These are phyloP conservation scores for Daldinia sp. DNA, from an alignment of 2,329 filamentous ascomycete species.

Conservation along the genomic window DNA sequence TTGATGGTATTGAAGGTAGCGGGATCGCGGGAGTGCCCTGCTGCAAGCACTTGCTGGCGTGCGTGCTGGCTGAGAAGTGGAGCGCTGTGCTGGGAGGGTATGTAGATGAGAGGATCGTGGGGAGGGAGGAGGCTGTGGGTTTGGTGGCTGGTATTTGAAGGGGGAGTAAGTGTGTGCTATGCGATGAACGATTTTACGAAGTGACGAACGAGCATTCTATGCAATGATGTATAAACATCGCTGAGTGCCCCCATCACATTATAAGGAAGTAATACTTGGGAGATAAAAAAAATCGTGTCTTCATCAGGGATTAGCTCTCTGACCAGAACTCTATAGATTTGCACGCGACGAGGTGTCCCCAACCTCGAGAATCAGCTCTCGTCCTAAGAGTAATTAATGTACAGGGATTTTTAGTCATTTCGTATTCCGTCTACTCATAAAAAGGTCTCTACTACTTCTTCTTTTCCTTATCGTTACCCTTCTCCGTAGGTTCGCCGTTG, in stretches of 20 bases:
- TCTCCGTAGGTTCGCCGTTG: slow-evolving; percentile 53
- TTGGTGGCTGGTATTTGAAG: slow-evolving; percentile 64
- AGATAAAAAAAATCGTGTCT: slow-evolving; percentile 21
- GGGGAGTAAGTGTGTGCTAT: not conserved
- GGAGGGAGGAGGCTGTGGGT: slow-evolving; percentile 78
- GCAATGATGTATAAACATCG: not conserved
- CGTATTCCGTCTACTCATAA: slow-evolving; percentile 30
- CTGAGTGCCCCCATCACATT: not conserved
- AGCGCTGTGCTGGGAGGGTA: slow-evolving; percentile 65
- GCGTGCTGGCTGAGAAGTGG: slow-evolving; percentile 78
- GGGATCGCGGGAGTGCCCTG: slow-evolving; percentile 61
- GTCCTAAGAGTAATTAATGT: slow-evolving; percentile 43
- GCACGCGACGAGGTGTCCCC: slow-evolving; percentile 27
- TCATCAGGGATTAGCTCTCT: slow-evolving; percentile 19
- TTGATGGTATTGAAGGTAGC: slow-evolving; percentile 51
- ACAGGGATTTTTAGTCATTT: slow-evolving; percentile 37
- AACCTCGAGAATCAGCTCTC: slow-evolving; percentile 26
- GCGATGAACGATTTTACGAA: not conserved
- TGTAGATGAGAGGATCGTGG: slow-evolving; percentile 66
- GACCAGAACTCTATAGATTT: slow-evolving; percentile 38
- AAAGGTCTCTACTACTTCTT: slow-evolving; percentile 56
- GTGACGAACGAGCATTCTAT: not conserved
- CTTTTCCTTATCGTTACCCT: slow-evolving; percentile 60
- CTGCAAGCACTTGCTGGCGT: slow-evolving; percentile 93
- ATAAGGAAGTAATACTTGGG: not conserved